Percentiles rank a stretch among this genome's conserved stretches.
phyloP scores from a whole-genome alignment of 1,139 yeast genomes.

The Saccharomyces hybrid region DNA sequence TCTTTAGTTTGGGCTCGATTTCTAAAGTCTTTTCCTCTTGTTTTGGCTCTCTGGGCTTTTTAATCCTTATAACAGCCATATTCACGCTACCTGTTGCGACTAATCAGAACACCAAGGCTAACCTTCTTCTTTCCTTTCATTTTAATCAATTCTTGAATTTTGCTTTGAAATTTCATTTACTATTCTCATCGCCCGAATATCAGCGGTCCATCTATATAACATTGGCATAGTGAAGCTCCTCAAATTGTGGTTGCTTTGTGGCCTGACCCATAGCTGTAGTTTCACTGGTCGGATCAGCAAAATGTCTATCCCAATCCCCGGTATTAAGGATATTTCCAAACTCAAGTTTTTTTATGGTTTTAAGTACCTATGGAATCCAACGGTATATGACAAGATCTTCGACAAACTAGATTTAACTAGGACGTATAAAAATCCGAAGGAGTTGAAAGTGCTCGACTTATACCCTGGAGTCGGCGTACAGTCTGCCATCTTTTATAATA shows the following conservation, averaged over 20 bases:
- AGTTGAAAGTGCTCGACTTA: conserved; percentile 56
- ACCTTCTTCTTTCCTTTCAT: neutral
- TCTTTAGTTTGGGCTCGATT: conserved; percentile 19
- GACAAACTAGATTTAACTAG: conserved; percentile 30
- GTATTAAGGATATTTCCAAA: conserved; percentile 8
- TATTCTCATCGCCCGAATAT: conserved; percentile 2
- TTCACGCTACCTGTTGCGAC: neutral
- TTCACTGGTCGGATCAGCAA: neutral
- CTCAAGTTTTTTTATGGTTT: conserved; percentile 23
- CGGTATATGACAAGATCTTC: conserved; percentile 16
- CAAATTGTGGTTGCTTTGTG: conserved; percentile 1
- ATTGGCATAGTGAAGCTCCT: neutral
- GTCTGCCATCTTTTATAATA: conserved; percentile 44
- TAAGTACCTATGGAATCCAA: conserved; percentile 33
- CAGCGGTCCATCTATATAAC: neutral
- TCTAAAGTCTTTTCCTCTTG: conserved; percentile 6
- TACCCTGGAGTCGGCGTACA: conserved; percentile 52
- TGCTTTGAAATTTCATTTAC: conserved; percentile 1
- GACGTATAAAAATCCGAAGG: conserved; percentile 38
- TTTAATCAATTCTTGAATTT: neutral
- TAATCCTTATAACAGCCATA: conserved; percentile 29
- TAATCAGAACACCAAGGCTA: too few species aligned
- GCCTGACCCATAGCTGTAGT: conserved; percentile 1
- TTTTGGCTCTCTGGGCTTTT: conserved; percentile 24
- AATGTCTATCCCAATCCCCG: conserved; percentile 12